Evolutionary conservation across 768 basidiomycete species (phyloP).

Genomic region (Russula earlei): DNA sequence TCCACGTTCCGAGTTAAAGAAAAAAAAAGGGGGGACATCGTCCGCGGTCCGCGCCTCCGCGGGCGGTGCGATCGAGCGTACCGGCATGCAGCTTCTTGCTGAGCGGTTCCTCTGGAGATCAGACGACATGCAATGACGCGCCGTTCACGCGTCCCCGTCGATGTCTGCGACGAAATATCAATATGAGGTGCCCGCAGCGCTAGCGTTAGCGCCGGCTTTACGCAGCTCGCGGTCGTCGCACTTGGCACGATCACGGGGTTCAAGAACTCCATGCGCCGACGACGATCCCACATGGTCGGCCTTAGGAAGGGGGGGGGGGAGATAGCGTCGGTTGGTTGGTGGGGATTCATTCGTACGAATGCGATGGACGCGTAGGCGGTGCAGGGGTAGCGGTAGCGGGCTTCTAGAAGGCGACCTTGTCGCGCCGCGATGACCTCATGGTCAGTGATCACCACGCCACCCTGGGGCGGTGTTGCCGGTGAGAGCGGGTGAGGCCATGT

Average conservation of each 20-base stretch:
- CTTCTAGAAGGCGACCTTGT: conserved; percentile 39
- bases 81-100: conserved; percentile 2
- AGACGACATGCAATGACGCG: conserved; percentile 39
- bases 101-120: conserved; percentile 23
- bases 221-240: no score
- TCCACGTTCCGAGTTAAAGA: conserved; percentile 55
- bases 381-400: no score
- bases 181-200: no score
- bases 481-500: conserved; percentile 57
- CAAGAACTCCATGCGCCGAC: conserved; percentile 46
- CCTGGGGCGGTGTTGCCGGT: conserved; percentile 45
- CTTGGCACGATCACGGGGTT: no score
- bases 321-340: conserved; percentile 29
- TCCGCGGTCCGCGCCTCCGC: no score
- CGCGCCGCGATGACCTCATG: conserved; percentile 54
- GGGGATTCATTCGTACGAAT: conserved; percentile 37
- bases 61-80: conserved; percentile 16
- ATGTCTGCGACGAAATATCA: conserved; percentile 38
- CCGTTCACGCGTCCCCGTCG: conserved; percentile 23
- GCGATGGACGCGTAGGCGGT: conserved; percentile 42
- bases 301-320: conserved; percentile 28
- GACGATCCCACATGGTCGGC: conserved; percentile 21
- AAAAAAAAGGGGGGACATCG: conserved; percentile 22
- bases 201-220: no score
- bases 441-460: conserved; percentile 60